phyloP scores from a whole-genome alignment of 2,329 filamentous ascomycete species.

The Colletotrichum endophyticum region DNA sequence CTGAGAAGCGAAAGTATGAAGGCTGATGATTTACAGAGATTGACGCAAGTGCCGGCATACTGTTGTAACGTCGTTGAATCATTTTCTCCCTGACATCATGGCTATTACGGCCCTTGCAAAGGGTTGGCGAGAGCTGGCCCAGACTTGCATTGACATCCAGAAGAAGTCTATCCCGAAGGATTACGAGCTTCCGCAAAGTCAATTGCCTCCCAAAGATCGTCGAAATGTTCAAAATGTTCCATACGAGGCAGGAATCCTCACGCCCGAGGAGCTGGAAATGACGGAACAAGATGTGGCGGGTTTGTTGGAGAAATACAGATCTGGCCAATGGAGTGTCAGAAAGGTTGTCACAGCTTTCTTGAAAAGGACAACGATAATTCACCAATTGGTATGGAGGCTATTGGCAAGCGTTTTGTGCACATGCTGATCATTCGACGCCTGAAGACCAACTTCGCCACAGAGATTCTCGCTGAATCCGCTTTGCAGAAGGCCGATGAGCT shows the following conservation, averaged over 20 bases:
- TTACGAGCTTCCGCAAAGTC: conserved; percentile 57
- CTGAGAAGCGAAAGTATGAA: neutral
- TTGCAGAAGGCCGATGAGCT: conserved; percentile 49
- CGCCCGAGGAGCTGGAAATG: conserved; percentile 41
- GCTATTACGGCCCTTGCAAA: neutral
- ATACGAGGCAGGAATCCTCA: conserved; percentile 63
- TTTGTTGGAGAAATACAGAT: neutral
- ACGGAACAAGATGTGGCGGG: conserved; percentile 33
- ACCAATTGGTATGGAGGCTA: neutral
- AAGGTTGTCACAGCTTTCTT: conserved; percentile 29
- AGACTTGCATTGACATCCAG: neutral
- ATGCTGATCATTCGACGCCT: neutral
- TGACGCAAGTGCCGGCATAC: neutral
- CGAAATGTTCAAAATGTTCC: conserved; percentile 63
- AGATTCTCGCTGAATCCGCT: conserved; percentile 59
- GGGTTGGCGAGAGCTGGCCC: neutral
- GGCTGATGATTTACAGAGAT: neutral
- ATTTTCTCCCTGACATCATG: neutral
- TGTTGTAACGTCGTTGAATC: neutral
- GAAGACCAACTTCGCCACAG: conserved; percentile 53
- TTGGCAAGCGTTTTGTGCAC: neutral
- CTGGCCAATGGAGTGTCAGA: conserved; percentile 30
- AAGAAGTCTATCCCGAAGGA: conserved; percentile 57
- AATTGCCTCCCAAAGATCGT: conserved; percentile 57
- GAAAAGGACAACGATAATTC: neutral